Evolutionary conservation across 306 rosid genomes (phyloP).

Genomic region (Dryas drummondii): DNA sequence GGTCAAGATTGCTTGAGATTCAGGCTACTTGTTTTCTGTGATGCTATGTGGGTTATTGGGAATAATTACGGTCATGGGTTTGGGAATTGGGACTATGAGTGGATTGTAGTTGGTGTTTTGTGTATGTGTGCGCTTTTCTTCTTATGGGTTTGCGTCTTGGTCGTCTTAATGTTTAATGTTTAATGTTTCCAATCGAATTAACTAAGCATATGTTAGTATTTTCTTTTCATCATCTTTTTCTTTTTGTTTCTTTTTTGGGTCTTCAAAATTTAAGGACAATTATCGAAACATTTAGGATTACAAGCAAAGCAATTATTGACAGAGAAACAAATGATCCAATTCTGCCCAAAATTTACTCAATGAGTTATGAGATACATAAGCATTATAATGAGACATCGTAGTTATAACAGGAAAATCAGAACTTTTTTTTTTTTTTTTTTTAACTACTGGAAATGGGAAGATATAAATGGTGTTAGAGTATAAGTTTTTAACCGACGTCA

Average conservation of each 20-base stretch:
- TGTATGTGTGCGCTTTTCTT: background rate
- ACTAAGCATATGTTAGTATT: background rate
- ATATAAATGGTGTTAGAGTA: no score
- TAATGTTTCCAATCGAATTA: background rate
- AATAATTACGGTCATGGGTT: background rate
- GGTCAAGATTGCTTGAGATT: conserved; percentile 61
- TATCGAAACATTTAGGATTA: no score
- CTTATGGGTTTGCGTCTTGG: background rate
- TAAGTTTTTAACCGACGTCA: no score
- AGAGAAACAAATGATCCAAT: background rate
- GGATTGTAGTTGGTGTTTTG: background rate
- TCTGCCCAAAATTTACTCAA: background rate
- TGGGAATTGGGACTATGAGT: background rate
- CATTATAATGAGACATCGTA: no score
- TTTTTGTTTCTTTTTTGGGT: background rate
- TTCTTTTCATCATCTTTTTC: background rate
- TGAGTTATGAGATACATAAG: no score
- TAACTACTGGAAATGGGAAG: no score
- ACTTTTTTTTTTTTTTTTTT: no score
- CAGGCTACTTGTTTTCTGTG: background rate
- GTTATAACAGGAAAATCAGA: no score
- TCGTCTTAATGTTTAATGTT: background rate
- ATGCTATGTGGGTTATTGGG: background rate
- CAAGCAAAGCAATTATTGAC: no score
- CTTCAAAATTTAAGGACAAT: no score